Percentiles rank a stretch among this genome's conserved stretches.
Evolutionary conservation across 768 basidiomycete species (phyloP).

Genomic region (Amyloporia xantha): DNA sequence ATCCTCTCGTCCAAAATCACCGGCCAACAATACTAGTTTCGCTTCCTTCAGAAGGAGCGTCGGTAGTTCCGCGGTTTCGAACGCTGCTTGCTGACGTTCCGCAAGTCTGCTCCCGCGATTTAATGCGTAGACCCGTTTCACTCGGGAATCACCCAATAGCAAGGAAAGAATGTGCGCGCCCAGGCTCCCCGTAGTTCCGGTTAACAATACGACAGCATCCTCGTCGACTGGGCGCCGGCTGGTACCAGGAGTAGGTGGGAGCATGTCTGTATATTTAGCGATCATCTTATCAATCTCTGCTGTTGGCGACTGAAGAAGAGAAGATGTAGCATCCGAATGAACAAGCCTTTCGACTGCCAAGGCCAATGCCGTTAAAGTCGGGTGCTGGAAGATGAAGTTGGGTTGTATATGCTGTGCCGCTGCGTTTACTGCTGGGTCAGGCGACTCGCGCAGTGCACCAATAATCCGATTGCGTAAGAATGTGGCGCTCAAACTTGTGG

Average conservation of each 20-base stretch:
- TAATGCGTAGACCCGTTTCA: slow-evolving; percentile 21
- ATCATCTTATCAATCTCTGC: slow-evolving; percentile 26
- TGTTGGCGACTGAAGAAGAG: slow-evolving; percentile 20
- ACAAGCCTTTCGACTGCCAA: background rate
- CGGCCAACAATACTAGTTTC: slow-evolving; percentile 13
- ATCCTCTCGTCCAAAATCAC: slow-evolving; percentile 13
- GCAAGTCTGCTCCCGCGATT: slow-evolving; percentile 14
- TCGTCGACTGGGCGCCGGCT: background rate
- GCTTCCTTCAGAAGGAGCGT: slow-evolving; percentile 5
- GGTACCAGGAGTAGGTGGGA: background rate
- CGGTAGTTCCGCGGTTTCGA: slow-evolving; percentile 12
- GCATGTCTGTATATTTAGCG: slow-evolving; percentile 30
- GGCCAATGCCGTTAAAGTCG: slow-evolving; percentile 11
- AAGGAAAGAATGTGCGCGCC: slow-evolving; percentile 23
- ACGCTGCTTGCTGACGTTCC: slow-evolving; percentile 13
- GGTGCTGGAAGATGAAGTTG: slow-evolving; percentile 14
- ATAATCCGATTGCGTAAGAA: slow-evolving; percentile 28
- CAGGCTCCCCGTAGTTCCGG: slow-evolving; percentile 28
- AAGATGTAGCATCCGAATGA: slow-evolving; percentile 10
- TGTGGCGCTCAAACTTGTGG: slow-evolving; percentile 25
- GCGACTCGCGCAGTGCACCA: slow-evolving; percentile 19
- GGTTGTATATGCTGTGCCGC: slow-evolving; percentile 3
- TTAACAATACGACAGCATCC: slow-evolving; percentile 23
- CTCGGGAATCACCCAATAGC: slow-evolving; percentile 12
- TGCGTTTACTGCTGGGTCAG: slow-evolving; percentile 2